A percentile compares a stretch with the other conserved stretches of the same genome.
These are phyloP conservation scores for Quercus lobata DNA, from an alignment of 331 rosid species.

Conservation along the genomic window DNA sequence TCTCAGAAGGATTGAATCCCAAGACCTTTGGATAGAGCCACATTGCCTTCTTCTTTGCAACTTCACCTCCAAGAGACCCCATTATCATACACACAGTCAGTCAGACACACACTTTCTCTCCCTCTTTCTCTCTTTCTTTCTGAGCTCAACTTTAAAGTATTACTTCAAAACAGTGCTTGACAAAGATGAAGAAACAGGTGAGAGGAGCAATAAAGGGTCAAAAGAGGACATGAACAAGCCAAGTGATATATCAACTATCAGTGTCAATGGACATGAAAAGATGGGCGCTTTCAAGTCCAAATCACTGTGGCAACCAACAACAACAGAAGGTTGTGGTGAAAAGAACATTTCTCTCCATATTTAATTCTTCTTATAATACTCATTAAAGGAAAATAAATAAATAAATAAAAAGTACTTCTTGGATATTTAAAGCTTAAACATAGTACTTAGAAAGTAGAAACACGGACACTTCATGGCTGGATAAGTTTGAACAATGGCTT, in stretches of 20 bases:
- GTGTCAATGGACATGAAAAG: slow-evolving; percentile 99
- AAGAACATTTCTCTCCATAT: slow-evolving; percentile 26
- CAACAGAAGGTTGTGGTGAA: slow-evolving; percentile 66
- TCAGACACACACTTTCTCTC: background rate
- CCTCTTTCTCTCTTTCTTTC: background rate
- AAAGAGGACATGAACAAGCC: slow-evolving; percentile 60
- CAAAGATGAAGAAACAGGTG: slow-evolving; percentile 36
- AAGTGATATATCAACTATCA: slow-evolving; percentile 98
- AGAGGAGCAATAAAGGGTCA: slow-evolving; percentile 47
- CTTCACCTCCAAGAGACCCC: slow-evolving; percentile 56
- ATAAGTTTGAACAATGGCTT: slow-evolving; percentile 27
- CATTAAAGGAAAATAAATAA: background rate
- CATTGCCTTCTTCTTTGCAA: slow-evolving; percentile 81
- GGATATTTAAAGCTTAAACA: background rate
- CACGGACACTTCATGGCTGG: slow-evolving; percentile 23
- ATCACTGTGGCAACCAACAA: slow-evolving; percentile 97
- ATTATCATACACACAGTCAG: slow-evolving; percentile 3
- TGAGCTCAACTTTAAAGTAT: slow-evolving; percentile 7
- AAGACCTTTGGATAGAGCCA: slow-evolving; percentile 86
- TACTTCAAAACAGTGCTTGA: slow-evolving; percentile 44
- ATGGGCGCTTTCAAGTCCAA: slow-evolving; percentile 98
- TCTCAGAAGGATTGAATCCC: slow-evolving; percentile 79
- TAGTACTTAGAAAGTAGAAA: background rate
- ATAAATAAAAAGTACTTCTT: background rate
- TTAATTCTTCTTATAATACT: background rate